Evolutionary conservation across 75 land plant genomes (phyloP).

Genomic region (Cupressus sempervirens): DNA sequence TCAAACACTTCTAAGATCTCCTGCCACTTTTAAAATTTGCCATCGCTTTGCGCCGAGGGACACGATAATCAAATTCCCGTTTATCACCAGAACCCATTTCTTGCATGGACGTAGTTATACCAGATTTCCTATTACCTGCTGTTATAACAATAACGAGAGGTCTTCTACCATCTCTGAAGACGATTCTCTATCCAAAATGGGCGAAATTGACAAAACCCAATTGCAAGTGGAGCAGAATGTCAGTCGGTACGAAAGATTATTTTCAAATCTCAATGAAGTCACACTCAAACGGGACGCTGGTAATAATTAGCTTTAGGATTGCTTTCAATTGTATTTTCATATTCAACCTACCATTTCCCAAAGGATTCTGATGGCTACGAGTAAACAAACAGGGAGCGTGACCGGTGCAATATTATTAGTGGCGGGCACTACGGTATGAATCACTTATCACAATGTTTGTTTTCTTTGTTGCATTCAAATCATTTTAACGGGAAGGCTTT

Average conservation of each 20-base stretch:
- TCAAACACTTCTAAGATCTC: neutral
- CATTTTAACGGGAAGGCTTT: no score
- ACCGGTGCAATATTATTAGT: constrained; percentile 64
- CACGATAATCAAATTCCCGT: neutral
- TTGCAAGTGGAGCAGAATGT: neutral
- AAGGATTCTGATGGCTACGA: neutral
- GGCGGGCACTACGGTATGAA: constrained; percentile 83
- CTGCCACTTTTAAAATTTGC: neutral
- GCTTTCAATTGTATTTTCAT: neutral
- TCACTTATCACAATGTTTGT: neutral
- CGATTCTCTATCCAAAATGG: neutral
- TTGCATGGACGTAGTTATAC: neutral
- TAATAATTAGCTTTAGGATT: constrained; percentile 1
- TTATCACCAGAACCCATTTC: neutral
- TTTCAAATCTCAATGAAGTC: constrained; percentile 84
- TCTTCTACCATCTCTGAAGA: neutral
- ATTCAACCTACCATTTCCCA: neutral
- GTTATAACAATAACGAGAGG: neutral
- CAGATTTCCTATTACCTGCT: neutral
- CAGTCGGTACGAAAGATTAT: constrained; percentile 53
- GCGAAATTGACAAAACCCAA: neutral
- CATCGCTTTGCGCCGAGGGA: neutral
- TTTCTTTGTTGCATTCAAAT: neutral
- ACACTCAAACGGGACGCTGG: constrained; percentile 81
- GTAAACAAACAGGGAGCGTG: constrained; percentile 53